A percentile compares a stretch with the other conserved stretches of the same genome.
Evolutionary conservation across 441 rosid species (phyloP).

Genomic region (Monsonia emarginata): DNA sequence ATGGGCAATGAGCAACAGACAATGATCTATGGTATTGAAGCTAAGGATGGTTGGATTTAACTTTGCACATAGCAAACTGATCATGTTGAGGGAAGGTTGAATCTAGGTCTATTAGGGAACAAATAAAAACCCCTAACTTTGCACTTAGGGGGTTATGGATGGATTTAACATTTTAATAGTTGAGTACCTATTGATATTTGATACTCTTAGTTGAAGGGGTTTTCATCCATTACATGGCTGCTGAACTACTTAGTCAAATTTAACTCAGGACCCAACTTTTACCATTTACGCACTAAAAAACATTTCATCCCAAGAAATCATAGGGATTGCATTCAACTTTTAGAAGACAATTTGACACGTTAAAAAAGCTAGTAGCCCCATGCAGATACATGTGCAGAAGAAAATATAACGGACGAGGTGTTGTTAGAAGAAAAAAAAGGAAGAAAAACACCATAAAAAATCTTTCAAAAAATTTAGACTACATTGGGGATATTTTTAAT

Average conservation of each 20-base stretch:
- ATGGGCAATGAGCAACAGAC: not conserved
- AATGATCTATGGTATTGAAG: not conserved
- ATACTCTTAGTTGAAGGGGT: conserved; percentile 1
- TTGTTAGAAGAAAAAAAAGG: not conserved
- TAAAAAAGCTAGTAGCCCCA: not conserved
- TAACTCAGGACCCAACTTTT: not conserved
- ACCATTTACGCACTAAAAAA: not conserved
- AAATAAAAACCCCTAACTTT: too few relatives aligned
- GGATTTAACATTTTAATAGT: too few relatives aligned
- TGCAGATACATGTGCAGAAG: not conserved
- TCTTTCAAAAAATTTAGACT: not conserved
- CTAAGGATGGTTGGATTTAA: not conserved
- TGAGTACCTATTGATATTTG: not conserved
- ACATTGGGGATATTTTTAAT: not conserved
- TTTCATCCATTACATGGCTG: not conserved
- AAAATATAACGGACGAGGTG: not conserved
- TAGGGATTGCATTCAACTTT: not conserved
- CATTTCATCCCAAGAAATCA: not conserved
- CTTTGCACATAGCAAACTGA: not conserved
- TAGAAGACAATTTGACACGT: not conserved
- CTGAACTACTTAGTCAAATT: not conserved
- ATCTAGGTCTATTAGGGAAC: not conserved
- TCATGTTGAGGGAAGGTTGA: not conserved
- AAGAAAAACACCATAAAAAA: not conserved
- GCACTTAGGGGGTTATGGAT: too few relatives aligned